These are phyloP conservation scores for Penicillium subrubescens DNA, from an alignment of 495 filamentous ascomycete genomes.

Conservation along the genomic window DNA sequence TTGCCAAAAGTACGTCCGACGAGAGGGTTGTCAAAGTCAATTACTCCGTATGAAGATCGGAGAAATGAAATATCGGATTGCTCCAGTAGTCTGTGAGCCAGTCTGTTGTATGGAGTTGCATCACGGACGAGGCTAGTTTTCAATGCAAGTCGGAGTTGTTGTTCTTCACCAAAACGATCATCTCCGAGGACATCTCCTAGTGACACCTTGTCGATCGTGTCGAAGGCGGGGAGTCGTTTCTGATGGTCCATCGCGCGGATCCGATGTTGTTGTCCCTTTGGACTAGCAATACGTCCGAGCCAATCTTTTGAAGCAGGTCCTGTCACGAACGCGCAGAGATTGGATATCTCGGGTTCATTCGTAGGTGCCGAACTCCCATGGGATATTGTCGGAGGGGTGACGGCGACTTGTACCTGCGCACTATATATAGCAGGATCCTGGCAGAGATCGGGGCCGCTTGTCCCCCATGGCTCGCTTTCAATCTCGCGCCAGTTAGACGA, in stretches of 20 bases:
- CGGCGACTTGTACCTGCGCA: neutral
- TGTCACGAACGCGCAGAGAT: neutral
- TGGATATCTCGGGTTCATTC: neutral
- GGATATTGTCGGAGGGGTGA: neutral
- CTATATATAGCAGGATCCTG: neutral
- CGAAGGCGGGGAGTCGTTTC: neutral
- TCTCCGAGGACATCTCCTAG: neutral
- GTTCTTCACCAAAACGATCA: neutral
- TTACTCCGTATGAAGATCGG: neutral
- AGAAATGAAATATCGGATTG: neutral
- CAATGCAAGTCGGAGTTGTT: neutral
- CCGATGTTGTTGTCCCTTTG: neutral
- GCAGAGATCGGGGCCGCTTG: neutral
- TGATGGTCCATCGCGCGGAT: neutral
- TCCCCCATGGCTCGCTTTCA: neutral
- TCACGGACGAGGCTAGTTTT: neutral
- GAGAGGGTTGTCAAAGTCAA: constrained; percentile 7
- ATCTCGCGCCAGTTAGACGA: neutral
- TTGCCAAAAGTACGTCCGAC: constrained; percentile 3
- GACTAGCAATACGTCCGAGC: neutral
- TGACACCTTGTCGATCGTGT: neutral
- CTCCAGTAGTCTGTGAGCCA: constrained; percentile 1
- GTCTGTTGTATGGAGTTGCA: neutral
- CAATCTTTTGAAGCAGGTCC: neutral
- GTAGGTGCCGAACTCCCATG: neutral